Base-by-base conservation (phyloP, 2,329 filamentous ascomycete genomes). In the Zarea fungicola region DNA sequence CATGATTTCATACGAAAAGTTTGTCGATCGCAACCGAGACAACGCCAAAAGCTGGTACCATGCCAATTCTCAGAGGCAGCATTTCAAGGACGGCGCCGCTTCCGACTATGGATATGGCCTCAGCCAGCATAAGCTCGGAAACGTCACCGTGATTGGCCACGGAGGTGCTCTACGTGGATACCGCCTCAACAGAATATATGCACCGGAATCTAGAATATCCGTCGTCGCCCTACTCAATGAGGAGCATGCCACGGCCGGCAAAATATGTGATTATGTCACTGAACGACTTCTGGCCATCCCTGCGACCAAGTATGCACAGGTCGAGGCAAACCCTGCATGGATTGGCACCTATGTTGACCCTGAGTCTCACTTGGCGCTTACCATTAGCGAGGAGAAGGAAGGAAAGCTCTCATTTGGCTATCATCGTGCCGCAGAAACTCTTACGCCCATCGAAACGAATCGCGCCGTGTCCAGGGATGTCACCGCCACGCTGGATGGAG, bases 1-100 rank as follows among this genome's bases (percentile, higher is more conserved):
- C 53, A 73, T 74, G 71, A 62, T 73, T 42, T 67, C 67, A 1
- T 74, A 71, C 49, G 71, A 74, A 52, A 61, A 65, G 51, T 68
- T 64, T 52, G 53, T 74, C 13, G 60, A 73, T 44, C 52, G 49
- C 28, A 58, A 57, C 4, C 59, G 56, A 39, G 51, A 55, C 6
- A 65, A 70, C 29, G 36, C 50, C 5, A 19, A 63, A 5, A 68
- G 64, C 52, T 58, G 63, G 52, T 73, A 72, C 41, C 51, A 32
- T 14, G 32, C 35, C 32, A 52, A 52, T 34, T 36, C 34, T 31
- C 22, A 32, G 34, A 54, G n/a, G 54, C 54, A 18, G 60, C 59
- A 39, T 14, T 11, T 57, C 62, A 4, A 39, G 60, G 65, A 73
- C 40, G 68, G 68, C 6, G 60, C 50, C 2, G 36, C 52, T 7